These are phyloP conservation scores for Phlegmacium glaucopus DNA, from an alignment of 768 basidiomycete species.

Conservation along the genomic window DNA sequence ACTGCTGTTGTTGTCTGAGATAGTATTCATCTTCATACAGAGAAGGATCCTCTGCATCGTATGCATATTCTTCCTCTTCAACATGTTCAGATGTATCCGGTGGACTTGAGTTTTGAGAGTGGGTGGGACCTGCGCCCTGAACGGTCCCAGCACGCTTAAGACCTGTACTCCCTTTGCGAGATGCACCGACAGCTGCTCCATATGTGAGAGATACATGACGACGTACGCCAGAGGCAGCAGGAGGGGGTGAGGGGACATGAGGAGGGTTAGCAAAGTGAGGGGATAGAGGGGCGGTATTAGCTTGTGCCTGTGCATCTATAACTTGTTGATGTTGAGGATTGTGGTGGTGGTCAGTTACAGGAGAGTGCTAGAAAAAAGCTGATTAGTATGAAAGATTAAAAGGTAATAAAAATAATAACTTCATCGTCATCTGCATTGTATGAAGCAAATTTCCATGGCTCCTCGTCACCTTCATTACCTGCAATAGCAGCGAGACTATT, in stretches of 20 bases:
- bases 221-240: slow-evolving; percentile 67
- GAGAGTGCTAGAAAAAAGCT: slow-evolving; percentile 17
- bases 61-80: slow-evolving; percentile 46
- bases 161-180: slow-evolving; percentile 45
- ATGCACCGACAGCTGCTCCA: slow-evolving; percentile 51
- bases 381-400: slow-evolving; percentile 7
- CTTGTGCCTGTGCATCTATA: slow-evolving; percentile 37
- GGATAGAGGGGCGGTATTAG: slow-evolving; percentile 55
- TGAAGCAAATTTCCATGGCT: slow-evolving; percentile 76
- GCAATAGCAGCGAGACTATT: slow-evolving; percentile 85
- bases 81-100: slow-evolving; percentile 39
- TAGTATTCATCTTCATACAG: slow-evolving; percentile 62
- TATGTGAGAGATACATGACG: slow-evolving; percentile 80
- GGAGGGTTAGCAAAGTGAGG: slow-evolving; percentile 51
- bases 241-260: slow-evolving; percentile 66
- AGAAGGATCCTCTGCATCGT: slow-evolving; percentile 46
- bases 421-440: slow-evolving; percentile 62
- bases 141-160: slow-evolving; percentile 79
- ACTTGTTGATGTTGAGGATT: slow-evolving; percentile 42
- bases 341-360: slow-evolving; percentile 21
- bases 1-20: slow-evolving; percentile 36
- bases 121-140: slow-evolving; percentile 46
- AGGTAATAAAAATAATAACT: slow-evolving; percentile 34
- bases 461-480: slow-evolving; percentile 85
- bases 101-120: slow-evolving; percentile 35